A percentile compares a stretch with the other conserved stretches of the same genome.
These are phyloP conservation scores for Fusarium clavum DNA, from an alignment of 2,329 filamentous ascomycete species.

Conservation along the genomic window DNA sequence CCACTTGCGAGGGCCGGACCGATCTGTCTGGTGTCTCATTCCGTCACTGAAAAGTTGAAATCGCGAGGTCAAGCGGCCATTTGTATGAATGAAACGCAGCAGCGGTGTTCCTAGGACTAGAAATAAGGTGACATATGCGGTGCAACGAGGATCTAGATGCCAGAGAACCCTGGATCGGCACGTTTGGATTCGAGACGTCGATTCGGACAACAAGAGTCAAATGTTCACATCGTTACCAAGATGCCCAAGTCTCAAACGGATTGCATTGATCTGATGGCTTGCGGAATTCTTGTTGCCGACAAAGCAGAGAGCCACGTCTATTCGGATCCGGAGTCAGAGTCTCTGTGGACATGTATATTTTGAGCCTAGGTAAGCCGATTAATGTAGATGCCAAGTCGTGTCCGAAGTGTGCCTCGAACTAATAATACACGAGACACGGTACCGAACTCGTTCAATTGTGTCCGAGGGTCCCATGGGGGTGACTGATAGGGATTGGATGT, in stretches of 20 bases:
- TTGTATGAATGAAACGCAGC: neutral
- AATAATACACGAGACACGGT: neutral
- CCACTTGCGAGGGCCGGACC: neutral
- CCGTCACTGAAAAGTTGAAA: neutral
- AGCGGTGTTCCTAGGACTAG: neutral
- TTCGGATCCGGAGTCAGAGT: neutral
- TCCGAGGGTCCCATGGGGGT: neutral
- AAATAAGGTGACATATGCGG: neutral
- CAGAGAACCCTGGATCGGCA: slow-evolving; percentile 3
- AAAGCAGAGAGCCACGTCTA: neutral
- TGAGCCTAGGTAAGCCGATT: neutral
- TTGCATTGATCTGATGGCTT: neutral
- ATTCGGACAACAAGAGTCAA: neutral
- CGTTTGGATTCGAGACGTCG: neutral
- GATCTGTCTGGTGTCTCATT: neutral
- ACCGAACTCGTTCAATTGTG: neutral
- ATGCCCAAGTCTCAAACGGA: neutral
- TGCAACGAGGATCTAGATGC: neutral
- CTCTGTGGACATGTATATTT: neutral
- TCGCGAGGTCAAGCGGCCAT: neutral
- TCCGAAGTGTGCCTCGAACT: neutral
- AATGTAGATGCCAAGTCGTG: neutral
- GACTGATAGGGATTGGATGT: neutral
- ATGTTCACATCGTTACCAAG: neutral
- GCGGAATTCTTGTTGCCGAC: neutral